These are phyloP conservation scores for Bjerkandera adusta DNA, from an alignment of 1,284 basidiomycete species.

Conservation along the genomic window DNA sequence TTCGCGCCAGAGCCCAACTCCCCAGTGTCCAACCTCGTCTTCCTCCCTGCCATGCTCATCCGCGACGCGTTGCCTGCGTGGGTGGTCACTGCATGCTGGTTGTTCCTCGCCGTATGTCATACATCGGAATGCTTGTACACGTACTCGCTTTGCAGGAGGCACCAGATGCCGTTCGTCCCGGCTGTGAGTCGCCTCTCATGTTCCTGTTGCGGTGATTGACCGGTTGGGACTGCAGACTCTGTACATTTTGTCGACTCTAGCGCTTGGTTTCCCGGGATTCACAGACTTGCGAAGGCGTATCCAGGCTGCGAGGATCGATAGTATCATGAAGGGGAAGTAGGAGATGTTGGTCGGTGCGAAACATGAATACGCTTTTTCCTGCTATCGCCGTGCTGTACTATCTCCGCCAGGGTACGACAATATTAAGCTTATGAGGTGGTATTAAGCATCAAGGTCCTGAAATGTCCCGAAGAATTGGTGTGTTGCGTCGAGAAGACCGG, in stretches of 20 bases:
- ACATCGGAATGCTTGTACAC: conserved; percentile 53
- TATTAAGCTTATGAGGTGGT: no score
- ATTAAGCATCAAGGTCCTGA: no score
- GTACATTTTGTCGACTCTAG: conserved; percentile 49
- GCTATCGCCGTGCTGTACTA: no score
- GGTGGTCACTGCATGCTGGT: conserved; percentile 31
- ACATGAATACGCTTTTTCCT: no score
- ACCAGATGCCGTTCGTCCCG: conserved; percentile 48
- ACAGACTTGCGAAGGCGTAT: conserved; percentile 51
- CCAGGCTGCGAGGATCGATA: conserved; percentile 66
- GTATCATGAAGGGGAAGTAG: conserved; percentile 58
- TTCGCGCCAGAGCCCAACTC: conserved; percentile 32
- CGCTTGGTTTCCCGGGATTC: conserved; percentile 55
- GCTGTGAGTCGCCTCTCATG: conserved; percentile 44
- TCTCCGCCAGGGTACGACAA: no score
- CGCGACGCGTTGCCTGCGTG: conserved; percentile 18
- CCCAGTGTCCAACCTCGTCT: conserved; percentile 18
- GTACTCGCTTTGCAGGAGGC: conserved; percentile 48
- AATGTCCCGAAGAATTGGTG: no score
- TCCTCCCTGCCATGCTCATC: conserved; percentile 22
- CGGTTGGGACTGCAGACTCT: conserved; percentile 34
- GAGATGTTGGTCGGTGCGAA: no score
- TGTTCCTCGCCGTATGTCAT: conserved; percentile 37
- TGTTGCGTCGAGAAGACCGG: no score
- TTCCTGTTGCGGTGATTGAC: background rate